Conservation (phyloP, 2,329 filamentous ascomycete genomes). For the Fusarium cyanostomum region DNA sequence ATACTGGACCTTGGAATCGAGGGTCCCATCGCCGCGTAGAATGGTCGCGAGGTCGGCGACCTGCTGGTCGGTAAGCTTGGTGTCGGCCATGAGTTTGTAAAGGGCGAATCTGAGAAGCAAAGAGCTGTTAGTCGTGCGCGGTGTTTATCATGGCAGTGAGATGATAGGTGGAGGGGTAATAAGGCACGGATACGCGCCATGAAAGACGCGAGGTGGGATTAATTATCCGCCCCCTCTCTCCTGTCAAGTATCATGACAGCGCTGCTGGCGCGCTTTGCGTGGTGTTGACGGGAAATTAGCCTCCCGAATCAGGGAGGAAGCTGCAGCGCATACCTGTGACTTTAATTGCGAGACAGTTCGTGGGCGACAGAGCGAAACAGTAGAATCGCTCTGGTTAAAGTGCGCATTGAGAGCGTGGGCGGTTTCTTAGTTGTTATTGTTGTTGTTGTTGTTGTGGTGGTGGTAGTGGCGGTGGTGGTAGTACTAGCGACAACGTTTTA, state of each 20-base stretch:
- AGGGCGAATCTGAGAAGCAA: constrained; percentile 31
- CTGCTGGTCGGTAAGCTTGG: constrained; percentile 66
- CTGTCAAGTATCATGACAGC: constrained; percentile 20
- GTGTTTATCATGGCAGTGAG: constrained; percentile 7
- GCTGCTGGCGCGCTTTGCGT: constrained; percentile 18
- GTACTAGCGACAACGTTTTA: constrained; percentile 10
- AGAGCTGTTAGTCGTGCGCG: constrained; percentile 16
- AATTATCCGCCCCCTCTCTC: constrained; percentile 13
- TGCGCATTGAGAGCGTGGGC: constrained; percentile 37
- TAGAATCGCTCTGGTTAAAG: constrained; percentile 19
- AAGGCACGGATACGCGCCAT: constrained; percentile 4
- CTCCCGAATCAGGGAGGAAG: constrained; percentile 1
- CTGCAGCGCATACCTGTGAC: constrained; percentile 31
- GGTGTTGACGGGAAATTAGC: constrained; percentile 27
- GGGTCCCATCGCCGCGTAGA: constrained; percentile 68
- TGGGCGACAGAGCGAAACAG: constrained; percentile 25
- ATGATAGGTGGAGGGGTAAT: constrained; percentile 18
- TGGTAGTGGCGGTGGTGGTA: constrained; percentile 29
- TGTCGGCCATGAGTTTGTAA: constrained; percentile 58
- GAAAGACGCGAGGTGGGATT: constrained; percentile 28
- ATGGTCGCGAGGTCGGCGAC: constrained; percentile 63
- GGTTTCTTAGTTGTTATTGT: constrained; percentile 15
- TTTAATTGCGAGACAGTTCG: constrained; percentile 28
- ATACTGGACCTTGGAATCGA: constrained; percentile 75
- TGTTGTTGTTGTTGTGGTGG: constrained; percentile 28